Evolutionary conservation across 331 rosid species (phyloP), one percentile per base, ranked within the genome.

Genomic region (Rhamnella rubrinervis): DNA sequence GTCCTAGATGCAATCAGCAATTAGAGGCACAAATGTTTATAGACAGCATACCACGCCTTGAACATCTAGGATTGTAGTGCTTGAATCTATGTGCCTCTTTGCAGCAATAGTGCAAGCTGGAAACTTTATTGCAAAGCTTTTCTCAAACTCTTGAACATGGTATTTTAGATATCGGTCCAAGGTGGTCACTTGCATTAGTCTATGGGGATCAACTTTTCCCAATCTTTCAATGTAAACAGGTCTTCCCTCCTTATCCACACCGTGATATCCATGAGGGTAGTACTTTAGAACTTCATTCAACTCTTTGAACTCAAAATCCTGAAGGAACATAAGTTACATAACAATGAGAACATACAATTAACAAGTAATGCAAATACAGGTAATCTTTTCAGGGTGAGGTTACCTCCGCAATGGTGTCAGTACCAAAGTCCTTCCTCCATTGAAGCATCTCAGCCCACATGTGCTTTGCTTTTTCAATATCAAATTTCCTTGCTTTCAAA

Each of bases 391-490:
- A 55, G 62, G 38, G 66, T 2, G 65, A 58, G 56, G 13, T 77
- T 74, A 95, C 98, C 92, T 91, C 91, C 84, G 78, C 84, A 41
- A 95, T 83, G 38, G 95, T 84, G 86, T 95, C 96, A 23, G 88
- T 83, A 55, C 92, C 87, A 64, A 85, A 95, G 11, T 95, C 98
- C 82, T 78, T 89, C 83, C 98, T 89, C 98, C 98, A 95, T 67
- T 86, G 89, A 58, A 95, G 86, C 98, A 95, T 95, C 78, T 95
- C 97, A 2, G 90, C 92, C 97, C 97, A 95, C 98, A 95, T 95
- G 82, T 86, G 86, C 91, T 91, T 95, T 65, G 98, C 96, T 25
- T 85, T 95, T 68, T 95, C 97, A 41, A 82, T 61, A 70, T 95
- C 98, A 67, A 95, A 89, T 71, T 91, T 95, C 76, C 98, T 91